These are phyloP conservation scores for Chenopodium quinoa DNA, from an alignment of 148 eudicot species.

Conservation along the genomic window DNA sequence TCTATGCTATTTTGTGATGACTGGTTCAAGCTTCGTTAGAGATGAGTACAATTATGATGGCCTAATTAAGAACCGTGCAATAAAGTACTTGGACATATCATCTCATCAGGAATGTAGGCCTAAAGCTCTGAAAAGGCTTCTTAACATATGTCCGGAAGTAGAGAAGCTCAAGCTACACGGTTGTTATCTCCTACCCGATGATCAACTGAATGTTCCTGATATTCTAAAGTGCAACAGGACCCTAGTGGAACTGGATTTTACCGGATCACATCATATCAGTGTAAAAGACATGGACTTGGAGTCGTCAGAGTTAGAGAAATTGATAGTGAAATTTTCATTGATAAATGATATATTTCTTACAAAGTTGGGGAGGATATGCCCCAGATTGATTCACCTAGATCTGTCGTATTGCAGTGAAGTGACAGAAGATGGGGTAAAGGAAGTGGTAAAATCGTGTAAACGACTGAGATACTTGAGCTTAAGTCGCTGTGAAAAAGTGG, in stretches of 20 bases:
- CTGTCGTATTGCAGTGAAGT: conserved; percentile 15
- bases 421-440: conserved; percentile 31
- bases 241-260: background rate
- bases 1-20: conserved; percentile 19
- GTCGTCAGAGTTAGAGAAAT: conserved; percentile 16
- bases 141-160: conserved; percentile 20
- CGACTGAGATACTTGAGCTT: conserved; percentile 22
- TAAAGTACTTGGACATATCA: conserved; percentile 14
- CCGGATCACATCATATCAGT: background rate
- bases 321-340: conserved; percentile 12
- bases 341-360: conserved; percentile 18
- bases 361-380: conserved; percentile 24
- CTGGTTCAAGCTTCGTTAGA: conserved; percentile 18
- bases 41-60: conserved; percentile 12
- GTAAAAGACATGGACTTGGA: background rate
- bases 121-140: conserved; percentile 11
- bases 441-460: conserved; percentile 20
- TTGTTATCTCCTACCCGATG: background rate
- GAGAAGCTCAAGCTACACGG: conserved; percentile 16
- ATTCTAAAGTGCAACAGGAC: conserved; percentile 12
- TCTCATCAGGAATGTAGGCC: background rate
- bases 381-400: conserved; percentile 16
- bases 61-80: background rate
- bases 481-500: conserved; percentile 21
- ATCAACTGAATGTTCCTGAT: conserved; percentile 21